These are phyloP conservation scores for Phanerodontia chrysosporium DNA, from an alignment of 768 basidiomycete species.

Conservation along the genomic window DNA sequence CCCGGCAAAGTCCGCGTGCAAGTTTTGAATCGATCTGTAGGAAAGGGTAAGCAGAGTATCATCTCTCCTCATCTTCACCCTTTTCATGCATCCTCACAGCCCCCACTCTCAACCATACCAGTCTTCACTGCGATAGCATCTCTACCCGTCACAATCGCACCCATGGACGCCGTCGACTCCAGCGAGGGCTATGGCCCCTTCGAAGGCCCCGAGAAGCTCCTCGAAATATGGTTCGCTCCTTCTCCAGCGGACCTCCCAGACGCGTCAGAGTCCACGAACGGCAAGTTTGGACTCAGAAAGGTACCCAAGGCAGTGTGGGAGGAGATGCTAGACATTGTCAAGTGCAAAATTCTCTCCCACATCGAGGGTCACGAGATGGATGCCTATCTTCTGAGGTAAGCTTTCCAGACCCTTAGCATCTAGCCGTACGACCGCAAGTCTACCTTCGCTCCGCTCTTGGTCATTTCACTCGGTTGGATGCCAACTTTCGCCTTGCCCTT, in stretches of 20 bases:
- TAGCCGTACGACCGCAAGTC: neutral
- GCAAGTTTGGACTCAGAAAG: constrained; percentile 68
- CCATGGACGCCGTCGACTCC: constrained; percentile 8
- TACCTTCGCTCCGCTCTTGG: neutral
- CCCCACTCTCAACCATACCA: constrained; percentile 14
- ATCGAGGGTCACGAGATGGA: constrained; percentile 88
- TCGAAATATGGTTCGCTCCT: constrained; percentile 97
- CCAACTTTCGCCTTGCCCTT: neutral
- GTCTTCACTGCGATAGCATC: constrained; percentile 24
- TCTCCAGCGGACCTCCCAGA: constrained; percentile 57
- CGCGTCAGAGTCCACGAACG: constrained; percentile 32
- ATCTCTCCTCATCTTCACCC: constrained; percentile 11
- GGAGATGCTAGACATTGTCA: constrained; percentile 94
- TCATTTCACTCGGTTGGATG: neutral
- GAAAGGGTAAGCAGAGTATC: constrained; percentile 5
- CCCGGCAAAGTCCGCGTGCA: constrained; percentile 3
- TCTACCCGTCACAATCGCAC: neutral
- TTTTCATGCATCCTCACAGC: constrained; percentile 24
- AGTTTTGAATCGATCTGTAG: constrained; percentile 14
- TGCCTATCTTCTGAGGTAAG: constrained; percentile 93
- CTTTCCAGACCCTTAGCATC: neutral
- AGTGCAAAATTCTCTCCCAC: constrained; percentile 92
- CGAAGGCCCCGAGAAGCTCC: constrained; percentile 91
- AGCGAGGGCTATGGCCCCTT: constrained; percentile 37
- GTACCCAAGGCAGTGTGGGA: constrained; percentile 84